phyloP scores from a whole-genome alignment of 352 stramenopile genomes.

The Phytophthora pseudosyringae region DNA sequence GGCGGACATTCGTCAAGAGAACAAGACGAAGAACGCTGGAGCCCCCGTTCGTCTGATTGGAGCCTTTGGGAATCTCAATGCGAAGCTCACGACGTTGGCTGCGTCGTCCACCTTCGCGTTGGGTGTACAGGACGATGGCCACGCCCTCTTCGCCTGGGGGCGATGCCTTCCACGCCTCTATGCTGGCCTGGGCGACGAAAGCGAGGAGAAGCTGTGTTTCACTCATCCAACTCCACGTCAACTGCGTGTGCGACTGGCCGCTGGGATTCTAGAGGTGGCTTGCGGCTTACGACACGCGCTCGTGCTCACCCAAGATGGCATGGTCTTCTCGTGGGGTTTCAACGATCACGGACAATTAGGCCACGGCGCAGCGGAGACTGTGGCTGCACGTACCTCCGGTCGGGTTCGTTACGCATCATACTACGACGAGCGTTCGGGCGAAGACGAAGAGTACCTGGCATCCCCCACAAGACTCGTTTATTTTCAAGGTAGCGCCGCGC shows the following conservation, averaged over 20 bases:
- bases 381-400: conserved; percentile 52
- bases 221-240: conserved; percentile 30
- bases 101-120: conserved; percentile 59
- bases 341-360: conserved; percentile 82
- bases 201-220: conserved; percentile 17
- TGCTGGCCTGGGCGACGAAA: neutral
- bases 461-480: conserved; percentile 62
- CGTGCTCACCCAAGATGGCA: conserved; percentile 53
- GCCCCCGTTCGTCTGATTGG: conserved; percentile 52
- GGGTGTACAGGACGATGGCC: conserved; percentile 45
- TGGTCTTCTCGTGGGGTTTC: conserved; percentile 80
- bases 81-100: conserved; percentile 39
- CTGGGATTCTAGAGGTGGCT: conserved; percentile 26
- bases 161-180: conserved; percentile 57
- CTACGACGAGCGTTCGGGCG: conserved; percentile 58
- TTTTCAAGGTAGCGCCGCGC: conserved; percentile 56
- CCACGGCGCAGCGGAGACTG: conserved; percentile 54
- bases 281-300: conserved; percentile 69
- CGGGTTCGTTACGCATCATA: conserved; percentile 44
- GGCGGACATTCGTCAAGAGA: conserved; percentile 15
- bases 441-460: conserved; percentile 52
- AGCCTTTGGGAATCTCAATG: conserved; percentile 51
- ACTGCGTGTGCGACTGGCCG: conserved; percentile 42
- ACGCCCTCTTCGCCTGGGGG: conserved; percentile 63
- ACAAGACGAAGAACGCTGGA: conserved; percentile 18